phyloP scores from a whole-genome alignment of 108 stramenopile genomes.

The Poteriospumella lacustris region DNA sequence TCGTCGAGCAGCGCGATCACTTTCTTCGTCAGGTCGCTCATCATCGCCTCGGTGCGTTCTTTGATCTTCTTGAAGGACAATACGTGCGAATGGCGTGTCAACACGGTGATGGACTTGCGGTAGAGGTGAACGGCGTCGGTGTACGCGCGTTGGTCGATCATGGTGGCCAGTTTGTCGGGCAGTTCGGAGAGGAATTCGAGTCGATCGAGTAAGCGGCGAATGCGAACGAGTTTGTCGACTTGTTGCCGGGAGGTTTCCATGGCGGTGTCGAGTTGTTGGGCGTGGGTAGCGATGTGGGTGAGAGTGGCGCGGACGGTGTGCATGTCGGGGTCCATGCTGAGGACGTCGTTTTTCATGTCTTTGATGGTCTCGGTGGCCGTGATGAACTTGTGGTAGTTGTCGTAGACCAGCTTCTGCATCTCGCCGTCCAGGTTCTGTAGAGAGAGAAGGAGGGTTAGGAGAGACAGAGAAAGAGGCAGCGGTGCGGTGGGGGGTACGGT shows the following conservation, averaged over 20 bases:
- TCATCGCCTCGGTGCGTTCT: conserved; percentile 19
- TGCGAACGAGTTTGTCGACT: conserved; percentile 56
- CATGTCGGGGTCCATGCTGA: conserved; percentile 54
- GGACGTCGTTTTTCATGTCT: conserved; percentile 56
- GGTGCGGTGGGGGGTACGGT: no score
- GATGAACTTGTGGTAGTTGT: conserved; percentile 98
- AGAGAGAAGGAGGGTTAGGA: no score
- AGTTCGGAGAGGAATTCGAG: conserved; percentile 59
- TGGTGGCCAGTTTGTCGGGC: conserved; percentile 46
- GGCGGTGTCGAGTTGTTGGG: conserved; percentile 31
- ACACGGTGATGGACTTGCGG: conserved; percentile 15
- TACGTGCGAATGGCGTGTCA: conserved; percentile 33
- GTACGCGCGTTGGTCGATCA: conserved; percentile 31
- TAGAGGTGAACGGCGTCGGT: conserved; percentile 35
- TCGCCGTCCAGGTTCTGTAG: conserved; percentile 69
- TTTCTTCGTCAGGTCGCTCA: conserved; percentile 8
- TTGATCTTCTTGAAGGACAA: conserved; percentile 34
- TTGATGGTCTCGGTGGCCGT: conserved; percentile 93
- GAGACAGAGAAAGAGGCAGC: no score
- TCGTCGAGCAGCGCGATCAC: not conserved
- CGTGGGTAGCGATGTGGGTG: conserved; percentile 35
- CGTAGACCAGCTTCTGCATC: conserved; percentile 97
- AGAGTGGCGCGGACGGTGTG: conserved; percentile 33
- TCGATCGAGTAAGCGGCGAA: conserved; percentile 49
- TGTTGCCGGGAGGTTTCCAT: conserved; percentile 44